A percentile compares a stretch with the other conserved stretches of the same genome.
Conservation (phyloP, 2,329 filamentous ascomycete species). For the Nigrospora oryzae region DNA sequence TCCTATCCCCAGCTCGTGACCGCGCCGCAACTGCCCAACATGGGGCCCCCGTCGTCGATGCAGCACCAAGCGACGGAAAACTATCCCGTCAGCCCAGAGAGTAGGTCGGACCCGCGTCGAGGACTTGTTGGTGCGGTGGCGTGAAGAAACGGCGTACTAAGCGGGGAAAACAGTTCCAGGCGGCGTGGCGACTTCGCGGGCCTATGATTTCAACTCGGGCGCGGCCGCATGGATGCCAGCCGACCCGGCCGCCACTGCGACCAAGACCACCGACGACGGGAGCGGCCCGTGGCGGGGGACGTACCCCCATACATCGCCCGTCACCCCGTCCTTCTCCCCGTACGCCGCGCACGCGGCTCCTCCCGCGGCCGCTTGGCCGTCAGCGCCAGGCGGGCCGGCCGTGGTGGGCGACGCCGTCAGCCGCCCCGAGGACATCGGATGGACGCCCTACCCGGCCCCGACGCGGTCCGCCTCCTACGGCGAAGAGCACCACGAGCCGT, state of each 20-base stretch:
- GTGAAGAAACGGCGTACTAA: background rate
- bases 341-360: slow-evolving; percentile 33
- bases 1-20: slow-evolving; percentile 32
- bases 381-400: slow-evolving; percentile 9
- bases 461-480: slow-evolving; percentile 41
- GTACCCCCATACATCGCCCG: slow-evolving; percentile 40
- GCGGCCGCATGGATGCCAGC: slow-evolving; percentile 35
- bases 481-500: slow-evolving; percentile 31
- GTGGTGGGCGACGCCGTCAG: slow-evolving; percentile 27
- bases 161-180: slow-evolving; percentile 20
- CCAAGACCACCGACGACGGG: slow-evolving; percentile 33
- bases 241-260: slow-evolving; percentile 27
- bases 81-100: background rate
- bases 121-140: background rate
- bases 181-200: slow-evolving; percentile 20
- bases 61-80: slow-evolving; percentile 15
- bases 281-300: slow-evolving; percentile 35
- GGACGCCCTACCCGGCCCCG: slow-evolving; percentile 31
- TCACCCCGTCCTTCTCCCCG: slow-evolving; percentile 40
- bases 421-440: slow-evolving; percentile 33
- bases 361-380: slow-evolving; percentile 31
- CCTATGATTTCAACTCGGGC: slow-evolving; percentile 30
- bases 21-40: slow-evolving; percentile 33
- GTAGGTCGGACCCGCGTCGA: background rate
- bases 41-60: slow-evolving; percentile 30